These are phyloP conservation scores for Thermoascus crustaceus DNA, from an alignment of 2,329 filamentous ascomycete genomes.

Conservation along the genomic window DNA sequence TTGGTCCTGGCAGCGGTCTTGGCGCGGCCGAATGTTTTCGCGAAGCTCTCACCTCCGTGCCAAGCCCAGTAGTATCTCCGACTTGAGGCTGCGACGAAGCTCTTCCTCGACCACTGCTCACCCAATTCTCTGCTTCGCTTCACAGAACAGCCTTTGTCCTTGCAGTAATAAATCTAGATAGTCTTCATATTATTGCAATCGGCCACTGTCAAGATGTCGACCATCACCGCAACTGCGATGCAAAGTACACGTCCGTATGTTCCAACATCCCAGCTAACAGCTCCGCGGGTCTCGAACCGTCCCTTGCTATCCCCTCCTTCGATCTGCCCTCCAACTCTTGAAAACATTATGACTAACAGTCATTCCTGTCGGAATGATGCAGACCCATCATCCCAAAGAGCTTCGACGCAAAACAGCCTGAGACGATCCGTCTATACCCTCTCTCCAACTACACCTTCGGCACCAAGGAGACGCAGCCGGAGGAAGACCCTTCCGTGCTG, in stretches of 20 bases:
- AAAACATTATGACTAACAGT: background rate
- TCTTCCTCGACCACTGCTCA: slow-evolving; percentile 3
- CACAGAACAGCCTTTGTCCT: background rate
- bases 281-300: background rate
- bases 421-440: slow-evolving; percentile 84
- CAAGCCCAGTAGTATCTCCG: slow-evolving; percentile 1
- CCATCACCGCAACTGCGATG: slow-evolving; percentile 65
- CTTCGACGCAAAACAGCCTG: slow-evolving; percentile 84
- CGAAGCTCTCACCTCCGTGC: slow-evolving; percentile 8
- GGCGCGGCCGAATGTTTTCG: slow-evolving; percentile 23
- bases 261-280: slow-evolving; percentile 1
- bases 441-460: slow-evolving; percentile 98
- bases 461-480: slow-evolving; percentile 95
- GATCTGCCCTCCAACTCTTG: too few species aligned
- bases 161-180: background rate
- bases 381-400: slow-evolving; percentile 68
- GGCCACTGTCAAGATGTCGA: slow-evolving; percentile 57
- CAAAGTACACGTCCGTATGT: slow-evolving; percentile 64
- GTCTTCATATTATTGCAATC: slow-evolving; percentile 1
- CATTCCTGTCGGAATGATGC: slow-evolving; percentile 1
- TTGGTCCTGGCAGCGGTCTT: too few species aligned
- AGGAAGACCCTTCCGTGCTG: slow-evolving; percentile 93
- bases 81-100: slow-evolving; percentile 3
- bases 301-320: background rate
- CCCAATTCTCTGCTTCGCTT: background rate